Percentiles rank a stretch among this genome's conserved stretches.
phyloP scores from a whole-genome alignment of 2,329 filamentous ascomycete genomes.

The Cephalotrichum gorgonifer region DNA sequence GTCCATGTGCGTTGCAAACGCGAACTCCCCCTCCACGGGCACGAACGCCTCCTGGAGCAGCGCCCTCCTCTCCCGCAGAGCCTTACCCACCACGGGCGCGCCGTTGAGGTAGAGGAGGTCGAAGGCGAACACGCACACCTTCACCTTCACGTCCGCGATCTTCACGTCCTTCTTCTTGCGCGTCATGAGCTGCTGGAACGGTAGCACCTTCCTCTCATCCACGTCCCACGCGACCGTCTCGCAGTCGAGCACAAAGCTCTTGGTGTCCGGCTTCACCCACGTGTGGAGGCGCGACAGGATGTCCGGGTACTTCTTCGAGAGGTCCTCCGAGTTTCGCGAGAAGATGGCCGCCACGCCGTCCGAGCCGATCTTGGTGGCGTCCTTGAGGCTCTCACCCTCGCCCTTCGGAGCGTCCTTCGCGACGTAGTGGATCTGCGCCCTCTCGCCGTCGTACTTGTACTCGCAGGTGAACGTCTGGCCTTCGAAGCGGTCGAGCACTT shows the following conservation, averaged over 20 bases:
- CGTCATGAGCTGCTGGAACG: slow-evolving; percentile 97
- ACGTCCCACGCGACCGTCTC: slow-evolving; percentile 97
- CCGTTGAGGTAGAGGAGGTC: slow-evolving; percentile 91
- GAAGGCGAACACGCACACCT: slow-evolving; percentile 95
- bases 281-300: slow-evolving; percentile 77
- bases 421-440: slow-evolving; percentile 97
- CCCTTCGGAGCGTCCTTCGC: slow-evolving; percentile 66
- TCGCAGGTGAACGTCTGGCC: slow-evolving; percentile 94
- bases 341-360: slow-evolving; percentile 86
- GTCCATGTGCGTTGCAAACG: slow-evolving; percentile 79
- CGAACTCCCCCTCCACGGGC: slow-evolving; percentile 79
- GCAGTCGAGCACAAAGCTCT: slow-evolving; percentile 96
- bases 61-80: slow-evolving; percentile 73
- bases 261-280: slow-evolving; percentile 85
- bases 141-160: slow-evolving; percentile 87
- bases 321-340: slow-evolving; percentile 90
- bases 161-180: slow-evolving; percentile 97
- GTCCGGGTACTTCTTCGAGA: slow-evolving; percentile 97
- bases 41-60: slow-evolving; percentile 64
- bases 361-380: slow-evolving; percentile 54
- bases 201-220: slow-evolving; percentile 87
- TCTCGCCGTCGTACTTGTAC: slow-evolving; percentile 97
- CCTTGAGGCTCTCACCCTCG: slow-evolving; percentile 49
- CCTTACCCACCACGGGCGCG: slow-evolving; percentile 76
- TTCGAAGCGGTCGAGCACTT: slow-evolving; percentile 94